These are phyloP conservation scores for Phytophthora constricta DNA, from an alignment of 352 stramenopile species.

Conservation along the genomic window DNA sequence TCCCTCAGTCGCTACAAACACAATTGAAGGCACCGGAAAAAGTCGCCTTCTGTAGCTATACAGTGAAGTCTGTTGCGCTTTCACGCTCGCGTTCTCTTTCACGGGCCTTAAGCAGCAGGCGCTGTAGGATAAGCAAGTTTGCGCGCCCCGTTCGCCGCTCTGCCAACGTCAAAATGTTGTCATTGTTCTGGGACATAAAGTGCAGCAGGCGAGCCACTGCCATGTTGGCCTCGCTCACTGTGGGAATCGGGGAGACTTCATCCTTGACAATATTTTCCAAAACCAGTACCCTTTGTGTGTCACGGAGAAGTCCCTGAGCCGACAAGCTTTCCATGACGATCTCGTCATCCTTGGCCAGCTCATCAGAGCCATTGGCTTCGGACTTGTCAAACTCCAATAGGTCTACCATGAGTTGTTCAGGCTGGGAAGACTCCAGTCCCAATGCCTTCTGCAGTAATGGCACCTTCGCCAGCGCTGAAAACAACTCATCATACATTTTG, in stretches of 20 bases:
- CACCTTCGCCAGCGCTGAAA: slow-evolving; percentile 30
- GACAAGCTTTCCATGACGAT: slow-evolving; percentile 70
- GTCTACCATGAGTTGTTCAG: slow-evolving; percentile 43
- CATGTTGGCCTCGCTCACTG: slow-evolving; percentile 42
- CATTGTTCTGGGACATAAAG: slow-evolving; percentile 51
- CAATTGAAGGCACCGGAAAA: neutral
- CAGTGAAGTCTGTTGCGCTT: slow-evolving; percentile 46
- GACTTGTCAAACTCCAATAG: slow-evolving; percentile 52
- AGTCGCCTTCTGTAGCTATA: slow-evolving; percentile 27
- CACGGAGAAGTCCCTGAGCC: slow-evolving; percentile 56
- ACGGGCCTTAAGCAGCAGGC: slow-evolving; percentile 56
- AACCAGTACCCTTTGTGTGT: slow-evolving; percentile 38
- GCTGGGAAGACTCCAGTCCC: slow-evolving; percentile 41
- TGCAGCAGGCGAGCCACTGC: slow-evolving; percentile 52
- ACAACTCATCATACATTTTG: slow-evolving; percentile 34
- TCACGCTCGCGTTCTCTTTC: slow-evolving; percentile 49
- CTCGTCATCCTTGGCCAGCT: slow-evolving; percentile 61
- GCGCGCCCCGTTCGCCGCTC: slow-evolving; percentile 52
- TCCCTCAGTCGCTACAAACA: neutral
- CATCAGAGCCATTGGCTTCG: slow-evolving; percentile 33
- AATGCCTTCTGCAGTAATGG: slow-evolving; percentile 37
- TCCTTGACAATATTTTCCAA: slow-evolving; percentile 32
- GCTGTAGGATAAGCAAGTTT: slow-evolving; percentile 60
- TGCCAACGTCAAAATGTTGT: slow-evolving; percentile 37
- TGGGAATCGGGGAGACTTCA: slow-evolving; percentile 44